Evolutionary conservation across 371 early-diverging fungal species (phyloP).

Genomic region (Mucor circinelloides): DNA sequence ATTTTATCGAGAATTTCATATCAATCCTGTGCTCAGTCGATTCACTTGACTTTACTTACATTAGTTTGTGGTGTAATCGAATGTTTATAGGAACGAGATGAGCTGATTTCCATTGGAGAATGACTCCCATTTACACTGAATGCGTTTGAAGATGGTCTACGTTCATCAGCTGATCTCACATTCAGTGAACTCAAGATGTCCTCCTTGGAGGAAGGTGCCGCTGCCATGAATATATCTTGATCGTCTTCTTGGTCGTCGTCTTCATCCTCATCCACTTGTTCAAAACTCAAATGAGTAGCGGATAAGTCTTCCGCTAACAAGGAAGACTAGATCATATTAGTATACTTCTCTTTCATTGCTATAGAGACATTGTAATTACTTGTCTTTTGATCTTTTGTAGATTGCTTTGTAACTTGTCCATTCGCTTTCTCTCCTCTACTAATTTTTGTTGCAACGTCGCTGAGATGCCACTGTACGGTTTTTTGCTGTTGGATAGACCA

Average conservation of each 20-base stretch:
- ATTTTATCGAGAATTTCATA: not conserved
- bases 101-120: not conserved
- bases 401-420: constrained; percentile 16
- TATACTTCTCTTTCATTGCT: not conserved
- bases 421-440: constrained; percentile 13
- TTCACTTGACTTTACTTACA: not conserved
- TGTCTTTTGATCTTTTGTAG: constrained; percentile 18
- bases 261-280: not conserved
- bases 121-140: not conserved
- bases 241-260: not conserved
- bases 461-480: not conserved
- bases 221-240: not conserved
- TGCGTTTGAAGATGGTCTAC: not conserved
- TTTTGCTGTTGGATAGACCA: not conserved
- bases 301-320: constrained; percentile 12
- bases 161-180: not conserved
- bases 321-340: constrained; percentile 12
- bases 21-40: not conserved
- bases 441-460: not conserved
- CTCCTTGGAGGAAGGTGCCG: not conserved
- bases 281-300: not conserved
- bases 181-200: not conserved
- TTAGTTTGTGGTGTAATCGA: not conserved
- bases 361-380: constrained; percentile 5
- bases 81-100: not conserved